These are phyloP conservation scores for Gonapodya prolifera DNA, from an alignment of 192 early-diverging fungal genomes.

Conservation along the genomic window DNA sequence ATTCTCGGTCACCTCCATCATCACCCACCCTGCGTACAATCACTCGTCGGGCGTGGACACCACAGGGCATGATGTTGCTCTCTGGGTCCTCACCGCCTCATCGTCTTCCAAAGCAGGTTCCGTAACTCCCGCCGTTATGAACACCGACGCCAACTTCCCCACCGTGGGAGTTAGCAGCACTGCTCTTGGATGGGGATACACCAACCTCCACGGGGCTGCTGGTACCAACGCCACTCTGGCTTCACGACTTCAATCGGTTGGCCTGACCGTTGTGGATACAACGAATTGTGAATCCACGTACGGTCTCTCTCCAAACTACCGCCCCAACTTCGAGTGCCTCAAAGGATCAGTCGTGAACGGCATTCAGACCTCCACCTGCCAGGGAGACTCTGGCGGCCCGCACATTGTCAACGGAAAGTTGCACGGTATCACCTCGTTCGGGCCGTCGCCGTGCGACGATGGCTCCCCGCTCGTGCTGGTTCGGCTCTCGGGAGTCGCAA, in stretches of 20 bases:
- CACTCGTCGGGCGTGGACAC: background rate
- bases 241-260: background rate
- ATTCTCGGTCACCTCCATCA: background rate
- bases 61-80: background rate
- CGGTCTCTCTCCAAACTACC: background rate
- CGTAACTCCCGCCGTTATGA: background rate
- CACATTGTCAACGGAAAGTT: background rate
- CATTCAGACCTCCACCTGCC: background rate
- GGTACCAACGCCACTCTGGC: background rate
- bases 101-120: background rate
- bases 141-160: background rate
- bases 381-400: background rate
- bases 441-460: background rate
- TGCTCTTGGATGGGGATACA: background rate
- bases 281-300: background rate
- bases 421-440: background rate
- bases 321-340: background rate
- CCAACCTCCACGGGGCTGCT: background rate
- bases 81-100: background rate
- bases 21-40: background rate
- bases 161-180: background rate
- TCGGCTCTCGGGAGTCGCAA: background rate
- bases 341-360: too few species aligned
- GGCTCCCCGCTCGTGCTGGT: background rate
- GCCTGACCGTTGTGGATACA: background rate